Percentiles rank a stretch among this genome's conserved stretches.
Conservation (phyloP, 495 filamentous ascomycete species). For the Mycothermus thermophilus region DNA sequence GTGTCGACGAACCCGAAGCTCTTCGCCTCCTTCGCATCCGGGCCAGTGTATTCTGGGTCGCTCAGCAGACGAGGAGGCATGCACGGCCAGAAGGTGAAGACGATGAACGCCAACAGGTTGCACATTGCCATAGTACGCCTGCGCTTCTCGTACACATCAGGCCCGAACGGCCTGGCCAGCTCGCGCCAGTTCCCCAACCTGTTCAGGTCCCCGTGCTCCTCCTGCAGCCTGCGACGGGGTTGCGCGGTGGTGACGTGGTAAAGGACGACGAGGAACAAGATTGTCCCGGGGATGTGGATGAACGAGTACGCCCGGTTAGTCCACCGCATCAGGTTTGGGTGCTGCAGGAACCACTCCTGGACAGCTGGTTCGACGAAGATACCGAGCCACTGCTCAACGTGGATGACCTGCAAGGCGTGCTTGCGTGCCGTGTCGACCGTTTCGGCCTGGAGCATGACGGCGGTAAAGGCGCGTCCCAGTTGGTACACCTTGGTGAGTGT, state of each 20-base stretch:
- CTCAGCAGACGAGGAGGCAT: constrained; percentile 63
- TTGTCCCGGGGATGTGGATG: constrained; percentile 71
- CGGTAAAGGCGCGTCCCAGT: constrained; percentile 34
- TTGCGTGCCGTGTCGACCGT: constrained; percentile 32
- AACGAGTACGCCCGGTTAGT: constrained; percentile 62
- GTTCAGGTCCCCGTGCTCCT: constrained; percentile 23
- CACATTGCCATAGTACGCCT: constrained; percentile 58
- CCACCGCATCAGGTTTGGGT: constrained; percentile 17
- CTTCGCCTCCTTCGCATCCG: constrained; percentile 16
- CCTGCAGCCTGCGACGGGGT: constrained; percentile 24
- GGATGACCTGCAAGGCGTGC: constrained; percentile 43
- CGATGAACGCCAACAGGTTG: constrained; percentile 62
- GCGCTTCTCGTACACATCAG: constrained; percentile 15
- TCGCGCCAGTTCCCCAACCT: constrained; percentile 40
- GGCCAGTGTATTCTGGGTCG: constrained; percentile 28
- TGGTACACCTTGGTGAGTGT: constrained; percentile 15
- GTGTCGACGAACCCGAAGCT: constrained; percentile 60
- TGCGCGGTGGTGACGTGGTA: constrained; percentile 50
- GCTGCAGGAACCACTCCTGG: constrained; percentile 39
- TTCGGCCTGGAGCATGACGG: constrained; percentile 42
- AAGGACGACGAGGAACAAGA: constrained; percentile 50
- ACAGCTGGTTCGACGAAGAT: constrained; percentile 48
- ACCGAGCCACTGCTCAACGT: constrained; percentile 51
- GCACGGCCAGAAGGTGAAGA: constrained; percentile 67
- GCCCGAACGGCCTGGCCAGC: constrained; percentile 21